Conservation (phyloP, 2,329 filamentous ascomycete genomes). For the Curvularia spicifera region DNA sequence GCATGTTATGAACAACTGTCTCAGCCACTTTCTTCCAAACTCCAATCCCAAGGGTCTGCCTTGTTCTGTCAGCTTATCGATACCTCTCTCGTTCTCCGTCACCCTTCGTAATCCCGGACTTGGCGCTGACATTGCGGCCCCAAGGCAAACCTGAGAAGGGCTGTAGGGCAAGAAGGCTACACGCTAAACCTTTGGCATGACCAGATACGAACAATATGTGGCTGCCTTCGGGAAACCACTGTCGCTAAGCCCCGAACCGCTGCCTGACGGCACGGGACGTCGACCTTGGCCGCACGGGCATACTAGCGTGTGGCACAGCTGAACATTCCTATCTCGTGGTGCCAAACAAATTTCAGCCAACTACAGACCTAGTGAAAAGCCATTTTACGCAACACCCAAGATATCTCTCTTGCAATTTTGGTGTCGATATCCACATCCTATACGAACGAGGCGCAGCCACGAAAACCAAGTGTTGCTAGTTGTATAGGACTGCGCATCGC, state of each 20-base stretch:
- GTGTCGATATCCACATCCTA: background rate
- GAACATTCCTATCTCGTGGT: background rate
- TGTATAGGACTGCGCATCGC: background rate
- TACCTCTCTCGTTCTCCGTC: background rate
- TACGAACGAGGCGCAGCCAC: background rate
- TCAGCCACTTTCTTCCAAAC: background rate
- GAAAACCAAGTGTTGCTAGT: background rate
- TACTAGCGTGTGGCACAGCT: background rate
- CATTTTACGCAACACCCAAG: background rate
- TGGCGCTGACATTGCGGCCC: slow-evolving; percentile 8
- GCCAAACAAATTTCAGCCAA: background rate
- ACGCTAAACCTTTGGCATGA: background rate
- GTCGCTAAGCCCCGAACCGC: background rate
- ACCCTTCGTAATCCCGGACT: background rate
- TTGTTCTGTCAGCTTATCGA: background rate
- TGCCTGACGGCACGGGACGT: background rate
- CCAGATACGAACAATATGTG: background rate
- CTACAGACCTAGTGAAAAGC: background rate
- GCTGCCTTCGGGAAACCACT: background rate
- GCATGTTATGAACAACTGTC: background rate
- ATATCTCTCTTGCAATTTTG: background rate
- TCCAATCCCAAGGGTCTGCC: background rate
- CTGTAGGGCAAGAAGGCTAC: background rate
- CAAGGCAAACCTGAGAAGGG: background rate
- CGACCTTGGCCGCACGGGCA: background rate